Evolutionary conservation across 169 alveolate genomes (phyloP), one percentile per base, ranked within the genome.

Genomic region (Plasmodium sp.): DNA sequence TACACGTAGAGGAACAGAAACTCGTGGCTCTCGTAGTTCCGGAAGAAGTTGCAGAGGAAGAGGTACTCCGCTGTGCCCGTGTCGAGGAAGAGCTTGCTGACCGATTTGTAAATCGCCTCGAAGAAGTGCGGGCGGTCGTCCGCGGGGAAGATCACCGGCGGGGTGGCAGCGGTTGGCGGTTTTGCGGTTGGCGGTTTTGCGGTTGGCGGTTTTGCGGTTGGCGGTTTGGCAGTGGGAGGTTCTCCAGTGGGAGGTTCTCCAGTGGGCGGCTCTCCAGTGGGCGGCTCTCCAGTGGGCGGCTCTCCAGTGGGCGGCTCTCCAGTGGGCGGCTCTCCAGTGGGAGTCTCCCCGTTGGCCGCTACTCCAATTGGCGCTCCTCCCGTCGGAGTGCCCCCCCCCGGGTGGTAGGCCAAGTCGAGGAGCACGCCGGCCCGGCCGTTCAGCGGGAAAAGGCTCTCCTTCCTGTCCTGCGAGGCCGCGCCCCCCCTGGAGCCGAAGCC

Each of bases 41-140:
- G 91, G 58, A 94, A 96, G 71, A 96, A 96, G 36, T 77, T 84
- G 16, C 73, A 73, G 5, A 95, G 67, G 84, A 96, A 95, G 10
- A 74, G 39, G 75, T 88, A 95, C 58, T 96, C 97, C 18, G 96
- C 79, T 4, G 97, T 73, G 0, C 97, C 96, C 1, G 97, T 96
- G 73, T 96, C 97, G 22, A 93, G 74, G 58, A 96, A 72, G 51
- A 96, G 86, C 80, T 96, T 96, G 5, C 83, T 93, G 33, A 93
- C 86, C 18, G 97, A 96, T 75, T 94, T 96, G 75, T 95, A 72
- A 12, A 96, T 95, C 16, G 77, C 81, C 83, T 96, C 97, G 41
- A 93, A 75, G 39, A 34, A 48, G 22, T 94, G 93, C n/a, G 81
- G 62, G n/a, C 84, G 34, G 71, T 36, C 48, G 39, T 90, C 91